Evolutionary conservation across 2,329 filamentous ascomycete species (phyloP).

Genomic region (Xylariaceae sp.): DNA sequence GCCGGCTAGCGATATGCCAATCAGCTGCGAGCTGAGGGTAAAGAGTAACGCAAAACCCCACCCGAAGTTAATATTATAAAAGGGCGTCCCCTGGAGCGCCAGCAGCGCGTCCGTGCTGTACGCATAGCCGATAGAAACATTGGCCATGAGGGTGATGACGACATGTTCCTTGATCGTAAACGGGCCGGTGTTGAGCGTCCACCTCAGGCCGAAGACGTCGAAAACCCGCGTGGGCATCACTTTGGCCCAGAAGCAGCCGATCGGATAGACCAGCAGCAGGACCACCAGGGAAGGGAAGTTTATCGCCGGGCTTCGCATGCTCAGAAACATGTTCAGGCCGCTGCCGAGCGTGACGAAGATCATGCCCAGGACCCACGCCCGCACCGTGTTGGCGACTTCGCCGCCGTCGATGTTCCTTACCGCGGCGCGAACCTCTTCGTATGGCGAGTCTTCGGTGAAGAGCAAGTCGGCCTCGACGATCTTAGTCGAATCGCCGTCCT

Average conservation of each 20-base stretch:
- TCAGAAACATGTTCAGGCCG: conserved; percentile 43
- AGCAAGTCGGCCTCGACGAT: conserved; percentile 37
- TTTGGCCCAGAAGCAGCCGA: conserved; percentile 48
- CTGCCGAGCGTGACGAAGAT: conserved; percentile 47
- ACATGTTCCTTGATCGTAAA: conserved; percentile 52
- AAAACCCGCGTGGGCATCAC: conserved; percentile 45
- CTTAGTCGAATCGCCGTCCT: conserved; percentile 37
- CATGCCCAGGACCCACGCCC: conserved; percentile 49
- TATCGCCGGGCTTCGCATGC: conserved; percentile 39
- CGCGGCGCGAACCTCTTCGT: conserved; percentile 45
- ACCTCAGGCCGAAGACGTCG: conserved; percentile 45
- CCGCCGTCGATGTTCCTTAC: conserved; percentile 49
- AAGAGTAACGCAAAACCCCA: conserved; percentile 54
- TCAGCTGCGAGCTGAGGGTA: conserved; percentile 53
- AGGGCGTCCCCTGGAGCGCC: conserved; percentile 45
- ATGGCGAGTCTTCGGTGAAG: conserved; percentile 43
- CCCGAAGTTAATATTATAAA: conserved; percentile 46
- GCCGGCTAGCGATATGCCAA: conserved; percentile 56
- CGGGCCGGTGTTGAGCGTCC: conserved; percentile 47
- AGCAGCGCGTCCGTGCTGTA: conserved; percentile 45
- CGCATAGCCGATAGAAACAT: conserved; percentile 42
- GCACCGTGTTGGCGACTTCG: conserved; percentile 46
- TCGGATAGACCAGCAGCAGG: conserved; percentile 46
- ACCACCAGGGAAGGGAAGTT: conserved; percentile 44
- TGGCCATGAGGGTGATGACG: conserved; percentile 49